Percentiles rank a stretch among this genome's conserved stretches.
Conservation (phyloP, 2,329 filamentous ascomycete genomes). For the Hypoxylon sp. region DNA sequence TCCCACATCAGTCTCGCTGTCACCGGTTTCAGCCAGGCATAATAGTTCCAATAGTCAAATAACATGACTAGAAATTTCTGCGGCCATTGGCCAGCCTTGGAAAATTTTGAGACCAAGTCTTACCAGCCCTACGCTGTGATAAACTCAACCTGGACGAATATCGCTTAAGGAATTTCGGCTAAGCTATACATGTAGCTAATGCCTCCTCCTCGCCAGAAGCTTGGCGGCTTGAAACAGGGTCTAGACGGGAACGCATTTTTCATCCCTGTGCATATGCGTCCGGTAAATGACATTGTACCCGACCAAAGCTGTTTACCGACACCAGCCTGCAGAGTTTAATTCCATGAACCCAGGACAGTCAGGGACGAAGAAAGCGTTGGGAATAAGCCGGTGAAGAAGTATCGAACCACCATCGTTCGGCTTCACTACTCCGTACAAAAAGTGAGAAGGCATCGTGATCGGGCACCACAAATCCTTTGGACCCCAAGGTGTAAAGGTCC, state of each 20-base stretch:
- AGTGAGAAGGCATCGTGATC: slow-evolving; percentile 31
- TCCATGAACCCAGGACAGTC: neutral
- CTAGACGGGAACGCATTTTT: slow-evolving; percentile 21
- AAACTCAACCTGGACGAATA: slow-evolving; percentile 22
- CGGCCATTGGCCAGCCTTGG: slow-evolving; percentile 15
- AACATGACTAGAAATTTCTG: slow-evolving; percentile 28
- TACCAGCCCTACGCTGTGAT: slow-evolving; percentile 32
- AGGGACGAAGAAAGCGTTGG: neutral
- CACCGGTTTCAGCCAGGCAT: neutral
- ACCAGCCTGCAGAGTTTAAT: slow-evolving; percentile 18
- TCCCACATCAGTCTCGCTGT: neutral
- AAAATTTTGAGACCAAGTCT: slow-evolving; percentile 4
- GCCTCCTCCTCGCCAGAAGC: slow-evolving; percentile 16
- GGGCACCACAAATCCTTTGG: slow-evolving; percentile 45
- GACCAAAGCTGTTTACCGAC: slow-evolving; percentile 26
- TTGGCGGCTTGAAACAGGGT: slow-evolving; percentile 29
- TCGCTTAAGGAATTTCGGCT: slow-evolving; percentile 25
- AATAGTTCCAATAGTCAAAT: slow-evolving; percentile 10
- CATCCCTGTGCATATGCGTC: slow-evolving; percentile 31
- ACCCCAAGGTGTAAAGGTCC: slow-evolving; percentile 44
- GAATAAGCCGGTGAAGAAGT: slow-evolving; percentile 5
- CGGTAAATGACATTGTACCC: slow-evolving; percentile 22
- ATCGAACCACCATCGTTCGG: slow-evolving; percentile 38
- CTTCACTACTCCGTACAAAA: slow-evolving; percentile 7
- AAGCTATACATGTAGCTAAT: slow-evolving; percentile 30